Percentiles rank a stretch among this genome's conserved stretches.
phyloP scores from a whole-genome alignment of 768 basidiomycete genomes.

The Cyclocybe aegerita region DNA sequence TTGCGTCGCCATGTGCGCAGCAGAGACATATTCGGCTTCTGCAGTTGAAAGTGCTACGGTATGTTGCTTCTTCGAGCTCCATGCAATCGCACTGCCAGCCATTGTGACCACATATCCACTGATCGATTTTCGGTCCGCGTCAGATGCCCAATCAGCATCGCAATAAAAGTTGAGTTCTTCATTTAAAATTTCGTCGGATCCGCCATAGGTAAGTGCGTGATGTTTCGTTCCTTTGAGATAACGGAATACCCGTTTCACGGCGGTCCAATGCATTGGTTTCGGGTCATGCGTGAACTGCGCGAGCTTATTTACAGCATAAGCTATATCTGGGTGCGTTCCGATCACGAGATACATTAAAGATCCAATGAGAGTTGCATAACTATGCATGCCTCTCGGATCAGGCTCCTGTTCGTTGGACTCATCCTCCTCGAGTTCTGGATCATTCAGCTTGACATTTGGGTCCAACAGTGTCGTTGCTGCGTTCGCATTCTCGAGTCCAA shows the following conservation, averaged over 20 bases:
- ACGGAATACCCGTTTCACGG: constrained; percentile 23
- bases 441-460: too few species aligned
- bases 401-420: background rate
- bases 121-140: constrained; percentile 25
- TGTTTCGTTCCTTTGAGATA: constrained; percentile 21
- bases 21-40: constrained; percentile 20
- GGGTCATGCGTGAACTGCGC: constrained; percentile 15
- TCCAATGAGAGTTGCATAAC: constrained; percentile 13
- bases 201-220: constrained; percentile 23
- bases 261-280: constrained; percentile 27
- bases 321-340: constrained; percentile 16
- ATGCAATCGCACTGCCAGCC: constrained; percentile 28
- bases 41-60: constrained; percentile 33
- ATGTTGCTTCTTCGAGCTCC: constrained; percentile 35
- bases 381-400: background rate
- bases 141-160: constrained; percentile 19
- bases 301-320: constrained; percentile 10
- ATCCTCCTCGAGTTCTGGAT: too few species aligned
- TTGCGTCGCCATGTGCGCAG: constrained; percentile 30
- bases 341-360: constrained; percentile 18
- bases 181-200: constrained; percentile 21
- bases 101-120: constrained; percentile 33
- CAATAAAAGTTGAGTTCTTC: constrained; percentile 25
- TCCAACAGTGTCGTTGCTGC: too few species aligned
- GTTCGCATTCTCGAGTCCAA: too few species aligned